phyloP scores from a whole-genome alignment of 495 filamentous ascomycete species.

The Letharia lupina region DNA sequence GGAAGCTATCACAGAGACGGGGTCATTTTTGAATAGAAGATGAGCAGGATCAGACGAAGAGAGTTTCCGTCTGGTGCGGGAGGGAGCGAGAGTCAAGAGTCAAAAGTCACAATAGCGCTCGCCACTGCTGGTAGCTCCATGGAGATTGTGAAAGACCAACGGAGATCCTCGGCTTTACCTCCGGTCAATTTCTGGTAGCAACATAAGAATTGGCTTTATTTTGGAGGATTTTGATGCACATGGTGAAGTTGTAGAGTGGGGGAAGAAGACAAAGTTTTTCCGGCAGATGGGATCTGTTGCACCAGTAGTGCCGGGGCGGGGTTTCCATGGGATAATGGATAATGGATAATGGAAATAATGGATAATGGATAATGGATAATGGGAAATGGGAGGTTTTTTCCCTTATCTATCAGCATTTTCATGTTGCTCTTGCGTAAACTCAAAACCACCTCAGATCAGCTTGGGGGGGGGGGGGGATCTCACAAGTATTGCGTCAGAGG shows the following conservation, averaged over 20 bases:
- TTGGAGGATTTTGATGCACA: background rate
- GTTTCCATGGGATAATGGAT: no score
- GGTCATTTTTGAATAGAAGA: background rate
- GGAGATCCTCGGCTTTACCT: background rate
- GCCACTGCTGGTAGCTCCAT: background rate
- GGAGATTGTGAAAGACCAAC: background rate
- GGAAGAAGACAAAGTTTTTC: background rate
- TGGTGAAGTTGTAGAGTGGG: background rate
- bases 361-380: background rate
- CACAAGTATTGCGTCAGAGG: background rate
- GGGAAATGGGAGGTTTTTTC: no score
- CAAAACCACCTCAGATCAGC: no score
- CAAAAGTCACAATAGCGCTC: background rate
- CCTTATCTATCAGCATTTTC: no score
- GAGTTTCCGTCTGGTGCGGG: background rate
- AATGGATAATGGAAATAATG: no score
- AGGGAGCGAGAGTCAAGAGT: background rate
- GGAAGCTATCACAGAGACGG: background rate
- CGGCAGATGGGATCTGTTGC: no score
- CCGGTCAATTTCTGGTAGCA: background rate
- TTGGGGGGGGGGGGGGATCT: no score
- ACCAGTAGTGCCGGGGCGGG: no score
- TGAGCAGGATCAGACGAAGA: slow-evolving; percentile 9
- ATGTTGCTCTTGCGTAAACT: slow-evolving; percentile 3
- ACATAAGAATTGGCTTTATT: background rate